Evolutionary conservation across 192 early-diverging fungal genomes (phyloP).

Genomic region (Chytriomyces sp.): DNA sequence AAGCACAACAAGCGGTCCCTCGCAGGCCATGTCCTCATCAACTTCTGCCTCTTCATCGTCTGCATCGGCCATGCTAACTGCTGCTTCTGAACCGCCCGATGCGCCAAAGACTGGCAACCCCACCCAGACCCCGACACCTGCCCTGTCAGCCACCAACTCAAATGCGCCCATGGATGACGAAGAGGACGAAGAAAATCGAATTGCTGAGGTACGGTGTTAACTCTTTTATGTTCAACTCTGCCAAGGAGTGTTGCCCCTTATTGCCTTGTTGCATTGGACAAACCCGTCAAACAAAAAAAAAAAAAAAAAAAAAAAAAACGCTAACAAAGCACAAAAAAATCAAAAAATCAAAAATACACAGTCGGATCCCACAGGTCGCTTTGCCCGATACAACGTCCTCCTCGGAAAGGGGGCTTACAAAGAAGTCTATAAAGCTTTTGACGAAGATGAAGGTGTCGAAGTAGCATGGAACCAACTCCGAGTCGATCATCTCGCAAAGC

Average conservation of each 20-base stretch:
- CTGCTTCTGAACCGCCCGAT: no score
- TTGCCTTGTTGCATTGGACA: no score
- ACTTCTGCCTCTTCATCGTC: no score
- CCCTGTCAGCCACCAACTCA: not conserved
- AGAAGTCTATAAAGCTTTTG: conserved; percentile 84
- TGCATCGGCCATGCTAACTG: no score
- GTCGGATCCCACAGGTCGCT: conserved; percentile 70
- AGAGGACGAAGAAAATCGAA: conserved; percentile 26
- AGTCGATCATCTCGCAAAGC: conserved; percentile 49
- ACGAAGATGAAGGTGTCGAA: conserved; percentile 87
- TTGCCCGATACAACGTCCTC: conserved; percentile 59
- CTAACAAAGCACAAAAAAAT: no score
- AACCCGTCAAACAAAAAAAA: no score
- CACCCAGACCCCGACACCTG: no score
- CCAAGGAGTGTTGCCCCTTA: no score
- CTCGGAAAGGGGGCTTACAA: conserved; percentile 89
- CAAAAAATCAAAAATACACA: not conserved
- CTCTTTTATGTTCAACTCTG: not conserved
- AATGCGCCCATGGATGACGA: conserved; percentile 1
- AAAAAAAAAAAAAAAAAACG: not conserved
- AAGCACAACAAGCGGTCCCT: no score
- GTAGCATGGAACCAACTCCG: conserved; percentile 89
- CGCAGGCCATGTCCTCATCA: no score
- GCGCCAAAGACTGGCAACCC: no score
- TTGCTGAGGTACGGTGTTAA: not conserved